Evolutionary conservation across 1,139 yeast species (phyloP), one percentile per base, ranked within the genome.

Genomic region (Nadsonia starkeyi-henricii): DNA sequence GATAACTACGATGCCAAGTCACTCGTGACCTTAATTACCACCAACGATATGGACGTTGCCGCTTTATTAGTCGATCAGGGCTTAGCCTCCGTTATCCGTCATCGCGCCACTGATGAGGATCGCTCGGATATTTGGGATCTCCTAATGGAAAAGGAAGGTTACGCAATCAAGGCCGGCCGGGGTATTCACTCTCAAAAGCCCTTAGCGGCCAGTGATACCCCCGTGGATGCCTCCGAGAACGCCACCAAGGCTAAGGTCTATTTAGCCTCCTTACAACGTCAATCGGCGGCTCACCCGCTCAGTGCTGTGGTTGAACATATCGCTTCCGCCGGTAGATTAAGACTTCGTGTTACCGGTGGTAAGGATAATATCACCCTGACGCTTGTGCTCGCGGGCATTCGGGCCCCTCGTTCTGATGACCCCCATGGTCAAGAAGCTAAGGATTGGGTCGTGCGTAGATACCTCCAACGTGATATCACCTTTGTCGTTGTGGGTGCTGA

Each of bases 141-240:
- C 50, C 71, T 85, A 50, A 64, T 84, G 46, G 94, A 84, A 61
- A 69, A 80, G 48, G 95, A 86, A 63, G 71, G 73, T 45, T 71
- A 70, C 45, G 81, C 91, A 21, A 72, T 69, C 55, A 74, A 71
- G 49, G 66, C 66, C 28, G 75, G 78, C 56, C 71, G 69, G 50
- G 95, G 95, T 33, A 71, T 85, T 48, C 80, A 74, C 60, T 71
- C 79, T 46, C 71, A 73, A 49, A 79, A 79, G 59, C 67, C 74
- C 2, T 77, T 79, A 18, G 77, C 74, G 18, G 71, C 79, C 20
- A 5, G 17, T 15, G 39, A 33, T 15, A 78, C 77, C 57, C 67
- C 79, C 43, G 83, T 84, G 42, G 93, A 86, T 62, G 94, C 94
- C 2, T 81, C 91, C 13, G 95, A 84, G 61, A 77, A 74, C 55